Conservation (phyloP, 2,329 filamentous ascomycete genomes). For the Microdochium trichocladiopsis region DNA sequence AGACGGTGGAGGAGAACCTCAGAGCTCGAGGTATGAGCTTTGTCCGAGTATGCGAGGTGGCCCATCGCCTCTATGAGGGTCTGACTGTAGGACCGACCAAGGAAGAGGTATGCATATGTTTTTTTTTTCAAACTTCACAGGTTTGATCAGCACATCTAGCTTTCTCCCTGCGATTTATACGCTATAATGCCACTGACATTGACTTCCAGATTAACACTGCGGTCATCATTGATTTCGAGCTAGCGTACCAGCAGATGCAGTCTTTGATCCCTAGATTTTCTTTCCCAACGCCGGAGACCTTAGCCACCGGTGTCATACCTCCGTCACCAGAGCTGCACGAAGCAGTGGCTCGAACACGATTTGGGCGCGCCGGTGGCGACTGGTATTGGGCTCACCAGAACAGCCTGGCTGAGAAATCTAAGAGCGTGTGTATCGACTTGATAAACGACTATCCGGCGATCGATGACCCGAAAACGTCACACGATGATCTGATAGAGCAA, state of each 20-base stretch:
- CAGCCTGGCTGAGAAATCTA: background rate
- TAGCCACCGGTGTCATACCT: background rate
- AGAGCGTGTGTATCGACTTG: background rate
- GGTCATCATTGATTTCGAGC: background rate
- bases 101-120: background rate
- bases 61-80: background rate
- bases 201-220: background rate
- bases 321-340: background rate
- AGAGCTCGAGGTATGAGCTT: background rate
- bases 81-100: background rate
- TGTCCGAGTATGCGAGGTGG: background rate
- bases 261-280: background rate
- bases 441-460: background rate
- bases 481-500: background rate
- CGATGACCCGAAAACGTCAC: background rate
- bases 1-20: background rate
- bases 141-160: no score
- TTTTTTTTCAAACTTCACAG: no score
- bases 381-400: background rate
- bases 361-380: background rate
- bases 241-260: background rate
- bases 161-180: no score
- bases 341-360: background rate
- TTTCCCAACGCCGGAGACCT: background rate
- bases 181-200: background rate